A percentile compares a stretch with the other conserved stretches of the same genome.
Conservation (phyloP, 1,284 basidiomycete genomes). For the Moniliophthora roreri region DNA sequence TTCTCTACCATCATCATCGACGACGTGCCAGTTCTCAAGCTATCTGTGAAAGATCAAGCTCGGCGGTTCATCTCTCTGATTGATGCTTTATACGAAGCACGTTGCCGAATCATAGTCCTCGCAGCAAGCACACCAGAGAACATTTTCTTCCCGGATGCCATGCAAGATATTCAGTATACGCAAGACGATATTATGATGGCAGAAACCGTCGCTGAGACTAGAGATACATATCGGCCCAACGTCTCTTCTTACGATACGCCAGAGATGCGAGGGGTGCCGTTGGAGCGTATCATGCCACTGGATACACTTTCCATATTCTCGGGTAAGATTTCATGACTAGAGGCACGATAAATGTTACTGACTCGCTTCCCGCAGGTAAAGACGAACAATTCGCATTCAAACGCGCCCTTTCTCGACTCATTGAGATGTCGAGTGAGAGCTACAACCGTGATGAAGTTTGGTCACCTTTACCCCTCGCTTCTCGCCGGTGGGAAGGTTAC, state of each 20-base stretch:
- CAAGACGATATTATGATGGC: slow-evolving; percentile 54
- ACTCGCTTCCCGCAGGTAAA: slow-evolving; percentile 36
- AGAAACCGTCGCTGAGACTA: slow-evolving; percentile 59
- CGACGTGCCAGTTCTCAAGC: slow-evolving; percentile 55
- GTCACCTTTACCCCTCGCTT: slow-evolving; percentile 37
- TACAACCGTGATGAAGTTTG: slow-evolving; percentile 47
- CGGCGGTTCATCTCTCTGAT: slow-evolving; percentile 71
- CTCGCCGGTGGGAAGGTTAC: slow-evolving; percentile 38
- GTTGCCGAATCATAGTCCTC: slow-evolving; percentile 41
- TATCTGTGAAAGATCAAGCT: slow-evolving; percentile 69
- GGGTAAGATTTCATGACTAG: slow-evolving; percentile 29
- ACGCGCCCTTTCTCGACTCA: slow-evolving; percentile 63
- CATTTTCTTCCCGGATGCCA: slow-evolving; percentile 62
- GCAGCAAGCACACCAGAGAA: slow-evolving; percentile 50
- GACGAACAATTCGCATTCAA: slow-evolving; percentile 72
- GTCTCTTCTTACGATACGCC: slow-evolving; percentile 55
- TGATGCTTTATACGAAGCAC: slow-evolving; percentile 61
- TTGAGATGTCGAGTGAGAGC: slow-evolving; percentile 62
- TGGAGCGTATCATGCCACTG: slow-evolving; percentile 29
- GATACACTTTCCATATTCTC: slow-evolving; percentile 64
- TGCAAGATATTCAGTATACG: slow-evolving; percentile 16
- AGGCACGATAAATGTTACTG: slow-evolving; percentile 1
- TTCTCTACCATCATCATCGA: slow-evolving; percentile 62
- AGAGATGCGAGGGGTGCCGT: slow-evolving; percentile 34
- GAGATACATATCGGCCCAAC: slow-evolving; percentile 59